Base-by-base conservation (phyloP, 2,329 filamentous ascomycete species). In the Periconia macrospinosa region DNA sequence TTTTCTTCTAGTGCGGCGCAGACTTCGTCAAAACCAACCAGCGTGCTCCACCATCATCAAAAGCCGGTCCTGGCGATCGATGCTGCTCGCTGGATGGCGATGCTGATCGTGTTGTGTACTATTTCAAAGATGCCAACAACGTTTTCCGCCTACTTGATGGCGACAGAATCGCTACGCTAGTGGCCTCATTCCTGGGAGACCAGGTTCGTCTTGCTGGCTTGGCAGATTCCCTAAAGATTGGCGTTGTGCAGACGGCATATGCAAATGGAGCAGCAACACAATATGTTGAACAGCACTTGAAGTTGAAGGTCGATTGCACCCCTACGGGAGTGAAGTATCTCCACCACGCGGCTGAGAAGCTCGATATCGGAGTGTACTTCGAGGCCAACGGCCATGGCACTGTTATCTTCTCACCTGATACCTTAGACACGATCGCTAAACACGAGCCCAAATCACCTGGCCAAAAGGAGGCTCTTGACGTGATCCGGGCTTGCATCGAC, bases 301-400 rank as follows among this genome's bases (percentile, higher is more conserved):
- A 90, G 68, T 86, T 99, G 41, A 92, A 92, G 46, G 91, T 96
- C 19, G 87, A 95, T 54, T 96, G 90, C 82, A 97, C 94, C 1
- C 87, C 91, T 14, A 99, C 94, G 0, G 94, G 94, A 61, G 94
- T 99, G 57, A 99, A 99, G 81, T 90, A 97, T 76, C 84, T 99
- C 58, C 94, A 99, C 77, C 94, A 97, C 70, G 94, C 91, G n/a
- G 94, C 94, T 40, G 87, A 90, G 67, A 90, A 92, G 61, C 96
- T 95, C 66, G 94, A 99, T 67, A 87, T 97, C 51, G 94, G 94
- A 53, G 91, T 97, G 49, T 99, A 99, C 79, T 99, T 99, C 68
- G 94, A 99, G 79, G 94, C 94, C 60, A 99, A 99, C 72, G 94
- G 94, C 30, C 94, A 99, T 75, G 94, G 94, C 61, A 99, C 94